These are phyloP conservation scores for Gyrodon lividus DNA, from an alignment of 768 basidiomycete species.

Conservation along the genomic window DNA sequence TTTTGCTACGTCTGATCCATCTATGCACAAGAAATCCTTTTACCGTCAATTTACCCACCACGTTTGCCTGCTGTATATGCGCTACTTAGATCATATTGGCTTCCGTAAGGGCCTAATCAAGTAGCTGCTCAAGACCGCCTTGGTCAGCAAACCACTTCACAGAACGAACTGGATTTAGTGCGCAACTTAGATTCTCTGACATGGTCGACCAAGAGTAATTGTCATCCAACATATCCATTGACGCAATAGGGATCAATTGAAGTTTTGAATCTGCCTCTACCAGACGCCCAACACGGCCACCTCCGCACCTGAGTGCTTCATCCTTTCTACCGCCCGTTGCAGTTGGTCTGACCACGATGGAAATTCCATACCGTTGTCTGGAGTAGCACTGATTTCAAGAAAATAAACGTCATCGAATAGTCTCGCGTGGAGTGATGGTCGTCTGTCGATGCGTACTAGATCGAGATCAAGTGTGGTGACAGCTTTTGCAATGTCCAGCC, in stretches of 20 bases:
- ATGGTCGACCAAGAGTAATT: no score
- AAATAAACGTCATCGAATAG: constrained; percentile 66
- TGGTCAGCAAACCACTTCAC: no score
- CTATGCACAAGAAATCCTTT: background rate
- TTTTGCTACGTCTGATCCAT: background rate
- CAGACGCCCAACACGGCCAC: constrained; percentile 49
- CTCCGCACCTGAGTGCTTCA: constrained; percentile 35
- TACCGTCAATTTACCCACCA: no score
- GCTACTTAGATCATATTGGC: no score
- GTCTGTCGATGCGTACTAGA: constrained; percentile 59
- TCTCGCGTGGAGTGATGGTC: constrained; percentile 46
- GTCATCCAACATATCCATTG: no score
- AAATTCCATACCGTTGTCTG: background rate
- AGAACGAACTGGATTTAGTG: no score
- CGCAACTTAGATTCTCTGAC: background rate
- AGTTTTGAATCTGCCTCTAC: constrained; percentile 29
- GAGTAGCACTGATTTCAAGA: constrained; percentile 45
- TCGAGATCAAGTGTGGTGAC: constrained; percentile 41
- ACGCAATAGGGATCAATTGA: background rate
- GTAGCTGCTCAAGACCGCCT: no score
- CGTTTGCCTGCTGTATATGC: no score
- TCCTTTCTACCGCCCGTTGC: constrained; percentile 33
- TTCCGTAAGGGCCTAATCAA: no score
- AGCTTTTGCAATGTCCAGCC: constrained; percentile 17
- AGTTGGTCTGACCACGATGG: constrained; percentile 36